Evolutionary conservation across 2,329 filamentous ascomycete species (phyloP).

Genomic region (Ophiostoma triangulosporum): DNA sequence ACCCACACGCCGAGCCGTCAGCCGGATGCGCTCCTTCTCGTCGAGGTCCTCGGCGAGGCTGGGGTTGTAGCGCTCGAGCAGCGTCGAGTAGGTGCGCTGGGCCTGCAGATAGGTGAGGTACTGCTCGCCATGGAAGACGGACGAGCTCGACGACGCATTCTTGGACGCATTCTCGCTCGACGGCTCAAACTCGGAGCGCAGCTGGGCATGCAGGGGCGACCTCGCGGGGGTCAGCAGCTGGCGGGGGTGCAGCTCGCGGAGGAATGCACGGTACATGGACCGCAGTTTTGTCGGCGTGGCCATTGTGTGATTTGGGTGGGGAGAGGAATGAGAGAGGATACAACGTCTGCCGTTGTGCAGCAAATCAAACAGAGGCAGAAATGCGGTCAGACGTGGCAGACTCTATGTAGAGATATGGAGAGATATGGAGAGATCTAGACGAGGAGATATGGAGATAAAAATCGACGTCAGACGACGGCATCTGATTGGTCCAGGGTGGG

Average conservation of each 20-base stretch:
- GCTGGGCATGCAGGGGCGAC: conserved; percentile 54
- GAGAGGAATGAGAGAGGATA: not conserved
- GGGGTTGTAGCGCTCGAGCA: conserved; percentile 87
- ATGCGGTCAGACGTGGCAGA: not conserved
- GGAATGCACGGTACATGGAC: conserved; percentile 73
- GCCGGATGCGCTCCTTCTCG: conserved; percentile 66
- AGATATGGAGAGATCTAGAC: not conserved
- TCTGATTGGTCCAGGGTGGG: not conserved
- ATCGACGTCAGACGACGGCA: not conserved
- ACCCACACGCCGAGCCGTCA: conserved; percentile 77
- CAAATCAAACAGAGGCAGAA: not conserved
- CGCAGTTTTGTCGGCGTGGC: conserved; percentile 34
- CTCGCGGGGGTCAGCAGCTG: conserved; percentile 40
- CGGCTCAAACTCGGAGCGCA: conserved; percentile 47
- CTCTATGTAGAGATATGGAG: not conserved
- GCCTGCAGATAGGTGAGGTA: conserved; percentile 67
- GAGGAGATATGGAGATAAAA: not conserved
- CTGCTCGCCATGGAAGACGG: conserved; percentile 50
- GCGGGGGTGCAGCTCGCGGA: conserved; percentile 76
- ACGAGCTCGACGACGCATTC: conserved; percentile 16
- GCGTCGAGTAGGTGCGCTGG: conserved; percentile 68
- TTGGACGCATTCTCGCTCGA: conserved; percentile 19
- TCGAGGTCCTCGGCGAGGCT: conserved; percentile 63
- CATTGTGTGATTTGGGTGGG: not conserved
- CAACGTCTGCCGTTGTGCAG: not conserved